Base-by-base conservation (phyloP, 2,329 filamentous ascomycete genomes). In the Aspergillus awamori region DNA sequence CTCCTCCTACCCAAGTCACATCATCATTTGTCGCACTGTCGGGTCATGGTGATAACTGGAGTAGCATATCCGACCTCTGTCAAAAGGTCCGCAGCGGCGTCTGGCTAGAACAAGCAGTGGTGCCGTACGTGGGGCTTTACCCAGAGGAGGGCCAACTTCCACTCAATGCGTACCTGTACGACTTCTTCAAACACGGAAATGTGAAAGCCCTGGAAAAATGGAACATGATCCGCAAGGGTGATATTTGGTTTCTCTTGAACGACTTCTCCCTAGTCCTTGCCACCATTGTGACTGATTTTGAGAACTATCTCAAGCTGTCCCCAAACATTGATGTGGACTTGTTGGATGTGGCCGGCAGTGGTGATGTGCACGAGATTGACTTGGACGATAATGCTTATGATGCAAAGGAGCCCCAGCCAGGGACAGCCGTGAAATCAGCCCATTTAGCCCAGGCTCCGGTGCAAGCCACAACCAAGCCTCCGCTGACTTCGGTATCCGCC, bases 111-210 rank as follows among this genome's bases (percentile, higher is more conserved):
- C 84, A 91, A 69, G 83, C 88, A 0, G 87, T 89, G 1, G 86
- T 94, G 24, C 91, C 91, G 0, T 85, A 89, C 70, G 81, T 93
- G 4, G 81, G 82, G 5, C 76, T 91, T 10, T 84, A 84, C 66
- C 84, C 86, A 0, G 78, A 86, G 26, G 84, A 89, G 57, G 72
- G 76, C 5, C 71, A 77, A 2, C 79, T 81, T 59, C 63, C 74
- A 62, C 63, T 79, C 13, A 79, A 79, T 55, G 76, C 76, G 0
- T 79, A 76, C 58, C 76, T 93, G 0, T 86, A 89, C 62, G 89
- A 93, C 73, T 94, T 93, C 75, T 93, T 86, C 81, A 90, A 87
- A 74, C 87, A 93, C 67, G 90, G 89, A 3, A 85, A 89, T 69
- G 72, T 87, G 22, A 71, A 80, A 1, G 83, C 86, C 0, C 77